Base-by-base conservation (phyloP, 495 filamentous ascomycete genomes). In the Thozetella sp. region DNA sequence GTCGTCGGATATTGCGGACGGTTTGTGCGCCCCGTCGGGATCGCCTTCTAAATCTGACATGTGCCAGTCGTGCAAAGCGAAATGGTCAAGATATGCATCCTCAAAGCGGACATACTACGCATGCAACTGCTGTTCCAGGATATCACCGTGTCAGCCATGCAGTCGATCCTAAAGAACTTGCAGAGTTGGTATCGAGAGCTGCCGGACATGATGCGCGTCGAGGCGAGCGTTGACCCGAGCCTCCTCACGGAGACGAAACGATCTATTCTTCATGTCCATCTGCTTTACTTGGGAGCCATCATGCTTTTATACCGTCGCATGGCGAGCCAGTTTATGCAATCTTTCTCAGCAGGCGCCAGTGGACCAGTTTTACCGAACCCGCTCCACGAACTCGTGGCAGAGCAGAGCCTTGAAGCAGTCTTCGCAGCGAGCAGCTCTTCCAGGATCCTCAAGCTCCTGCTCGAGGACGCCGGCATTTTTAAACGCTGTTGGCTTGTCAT, bases 401-500 rank as follows among this genome's bases (percentile, higher is more conserved):
- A 50, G 2, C 57, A 63, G 1, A 53, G 60, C 6, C 30, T 66
- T 17, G 52, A 62, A 10, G 71, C 67, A 1, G 46, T 72, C 4
- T 25, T 57, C 11, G 64, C 69, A 0, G 71, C 69, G 12, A 62
- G 58, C n/a, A 55, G 66, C 45, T 68, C 71, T 0, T 63, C 71
- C 0, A 55, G 62, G 1, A 70, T 72, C 15, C 53, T 71, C 2
- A 63, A 56, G 6, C 55, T 70, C 2, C 58, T 74, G 13, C 57
- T 66, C 10, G 56, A 25, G 12, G 65, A 74, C 25, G 54, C 58
- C 2, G 65, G 67, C 12, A 59, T 74, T 22, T 67, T 74, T 48
- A 64, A 63, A 51, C 56, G 71, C 2, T 74, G 67, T 25, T 74
- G 67, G 65, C 50, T 74, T n/a, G 65, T 72, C 17, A 74, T 72